Base-by-base conservation (phyloP, 225 moss, liverwort and hornwort genomes). In the Climacium dendroides region DNA sequence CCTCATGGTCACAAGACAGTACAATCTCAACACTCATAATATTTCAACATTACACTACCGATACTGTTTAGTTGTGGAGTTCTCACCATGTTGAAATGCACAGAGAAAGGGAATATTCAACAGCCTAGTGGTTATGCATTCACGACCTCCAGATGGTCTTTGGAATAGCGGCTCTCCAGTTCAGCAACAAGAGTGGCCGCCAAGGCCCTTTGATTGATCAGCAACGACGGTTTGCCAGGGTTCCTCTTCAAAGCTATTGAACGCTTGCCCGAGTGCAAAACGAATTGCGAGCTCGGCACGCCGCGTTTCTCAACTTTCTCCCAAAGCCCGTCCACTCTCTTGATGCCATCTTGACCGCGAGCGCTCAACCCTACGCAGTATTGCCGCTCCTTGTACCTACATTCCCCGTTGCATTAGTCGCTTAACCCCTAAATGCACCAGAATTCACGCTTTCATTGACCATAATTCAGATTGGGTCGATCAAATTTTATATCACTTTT, bases 261-360 rank as follows among this genome's bases (percentile, higher is more conserved):
- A 58, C 87, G 90, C 80, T 90, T 88, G 77, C 91, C 91, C 5
- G 90, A 63, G 88, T 93, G 93, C 83, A 94, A 79, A 22, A 94
- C 91, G 75, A 94, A 94, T 75, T 94, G 92, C 48, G 94, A 94
- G 50, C 90, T 94, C 10, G 93, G 94, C 91, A 93, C 89, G 85
- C 93, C 94, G 11, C 83, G 88, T 47, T 84, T 86, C 28, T 79
- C 92, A n/a, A 94, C 90, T 78, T 91, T 22, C 79, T 92, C 92
- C 94, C 93, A 94, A n/a, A 94, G 86, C 43, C 91, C 93, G 26
- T 91, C 82, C 86, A 94, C 93, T 79, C 91, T 58, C 45, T 81
- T 93, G 61, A 94, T 90, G 34, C 91, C 91, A 82, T 93, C 93
- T 81, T 91, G 91, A 13, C 93, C 94, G 24, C 94, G 90, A 13